A percentile compares a stretch with the other conserved stretches of the same genome.
These are phyloP conservation scores for Candida glucosophila DNA, from an alignment of 1,139 yeast genomes.

Conservation along the genomic window DNA sequence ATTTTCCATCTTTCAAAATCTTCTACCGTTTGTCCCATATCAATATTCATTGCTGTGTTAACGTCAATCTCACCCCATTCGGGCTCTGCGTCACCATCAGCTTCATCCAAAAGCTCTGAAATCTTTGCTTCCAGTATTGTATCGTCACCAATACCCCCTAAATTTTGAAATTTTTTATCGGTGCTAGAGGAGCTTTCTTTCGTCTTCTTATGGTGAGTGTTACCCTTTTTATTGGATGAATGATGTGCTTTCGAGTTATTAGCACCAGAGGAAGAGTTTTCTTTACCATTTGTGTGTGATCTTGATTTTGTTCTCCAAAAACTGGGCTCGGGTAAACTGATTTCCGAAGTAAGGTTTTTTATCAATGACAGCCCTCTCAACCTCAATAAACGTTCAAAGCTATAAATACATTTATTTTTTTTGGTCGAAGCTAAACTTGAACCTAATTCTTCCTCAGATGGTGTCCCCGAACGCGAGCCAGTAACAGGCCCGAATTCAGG, in stretches of 20 bases:
- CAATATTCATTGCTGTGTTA: slow-evolving; percentile 23
- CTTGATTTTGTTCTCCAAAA: slow-evolving; percentile 30
- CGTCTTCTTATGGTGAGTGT: slow-evolving; percentile 10
- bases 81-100: slow-evolving; percentile 36
- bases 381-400: slow-evolving; percentile 25
- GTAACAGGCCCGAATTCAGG: slow-evolving; percentile 23
- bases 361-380: slow-evolving; percentile 30
- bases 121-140: slow-evolving; percentile 21
- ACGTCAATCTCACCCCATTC: slow-evolving; percentile 42
- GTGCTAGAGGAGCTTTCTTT: no score
- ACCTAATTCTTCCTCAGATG: no score
- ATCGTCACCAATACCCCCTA: slow-evolving; percentile 18
- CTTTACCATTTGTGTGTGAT: no score
- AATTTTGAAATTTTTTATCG: slow-evolving; percentile 18
- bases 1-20: slow-evolving; percentile 70
- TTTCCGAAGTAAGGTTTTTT: slow-evolving; percentile 15
- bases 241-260: slow-evolving; percentile 4
- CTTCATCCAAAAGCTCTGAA: slow-evolving; percentile 27
- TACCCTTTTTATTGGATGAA: slow-evolving; percentile 4
- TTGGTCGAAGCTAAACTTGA: slow-evolving; percentile 6
- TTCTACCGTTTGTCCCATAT: slow-evolving; percentile 52
- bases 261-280: no score
- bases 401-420: slow-evolving; percentile 19
- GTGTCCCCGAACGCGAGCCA: no score
- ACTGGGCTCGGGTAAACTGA: slow-evolving; percentile 29